Evolutionary conservation across 2,329 filamentous ascomycete species (phyloP).

Genomic region (Didymellaceae sp.): DNA sequence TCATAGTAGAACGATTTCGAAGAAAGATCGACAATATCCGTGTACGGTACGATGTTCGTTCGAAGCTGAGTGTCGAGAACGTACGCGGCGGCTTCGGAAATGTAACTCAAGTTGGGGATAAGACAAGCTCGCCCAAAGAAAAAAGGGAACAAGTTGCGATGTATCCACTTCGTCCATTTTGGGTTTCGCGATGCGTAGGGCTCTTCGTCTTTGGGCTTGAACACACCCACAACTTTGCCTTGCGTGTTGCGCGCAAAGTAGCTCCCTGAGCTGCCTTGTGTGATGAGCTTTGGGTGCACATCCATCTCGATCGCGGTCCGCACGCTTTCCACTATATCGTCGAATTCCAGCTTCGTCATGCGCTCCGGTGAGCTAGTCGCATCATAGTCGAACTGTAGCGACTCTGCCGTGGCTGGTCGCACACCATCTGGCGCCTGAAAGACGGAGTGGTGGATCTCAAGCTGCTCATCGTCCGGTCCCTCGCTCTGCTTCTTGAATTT

Average conservation of each 20-base stretch:
- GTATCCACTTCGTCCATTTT: slow-evolving; percentile 99
- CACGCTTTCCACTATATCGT: slow-evolving; percentile 89
- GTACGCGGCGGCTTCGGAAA: slow-evolving; percentile 96
- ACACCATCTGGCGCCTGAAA: slow-evolving; percentile 93
- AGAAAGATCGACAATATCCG: slow-evolving; percentile 89
- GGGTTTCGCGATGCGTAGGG: slow-evolving; percentile 96
- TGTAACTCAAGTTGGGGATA: slow-evolving; percentile 96
- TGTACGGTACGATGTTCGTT: slow-evolving; percentile 94
- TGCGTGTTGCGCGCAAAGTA: slow-evolving; percentile 94
- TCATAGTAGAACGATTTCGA: slow-evolving; percentile 99
- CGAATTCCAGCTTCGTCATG: slow-evolving; percentile 82
- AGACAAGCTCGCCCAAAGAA: slow-evolving; percentile 94
- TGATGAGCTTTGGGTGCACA: slow-evolving; percentile 92
- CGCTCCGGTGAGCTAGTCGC: slow-evolving; percentile 62
- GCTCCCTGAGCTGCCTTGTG: slow-evolving; percentile 95
- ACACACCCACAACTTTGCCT: slow-evolving; percentile 95
- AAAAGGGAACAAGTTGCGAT: slow-evolving; percentile 95
- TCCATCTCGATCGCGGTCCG: slow-evolving; percentile 86
- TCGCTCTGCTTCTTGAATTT: slow-evolving; percentile 82
- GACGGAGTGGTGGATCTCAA: slow-evolving; percentile 97
- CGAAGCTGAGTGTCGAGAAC: slow-evolving; percentile 88
- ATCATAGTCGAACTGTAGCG: slow-evolving; percentile 65
- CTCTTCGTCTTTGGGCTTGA: slow-evolving; percentile 99
- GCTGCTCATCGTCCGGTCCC: slow-evolving; percentile 75
- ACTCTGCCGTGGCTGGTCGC: slow-evolving; percentile 77